These are phyloP conservation scores for Zymoseptoria pseudotritici DNA, from an alignment of 2,329 filamentous ascomycete species.

Conservation along the genomic window DNA sequence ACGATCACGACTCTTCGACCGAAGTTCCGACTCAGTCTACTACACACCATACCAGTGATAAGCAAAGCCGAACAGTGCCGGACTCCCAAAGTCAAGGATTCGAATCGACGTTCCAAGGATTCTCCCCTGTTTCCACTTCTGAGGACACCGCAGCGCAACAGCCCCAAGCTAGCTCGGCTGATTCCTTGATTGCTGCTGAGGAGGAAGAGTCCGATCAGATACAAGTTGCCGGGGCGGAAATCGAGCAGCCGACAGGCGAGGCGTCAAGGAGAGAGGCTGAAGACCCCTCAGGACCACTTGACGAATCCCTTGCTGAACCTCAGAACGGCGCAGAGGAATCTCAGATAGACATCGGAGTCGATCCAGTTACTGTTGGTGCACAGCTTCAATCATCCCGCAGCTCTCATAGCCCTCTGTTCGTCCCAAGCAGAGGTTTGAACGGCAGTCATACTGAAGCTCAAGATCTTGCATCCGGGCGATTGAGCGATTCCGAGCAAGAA, in stretches of 20 bases:
- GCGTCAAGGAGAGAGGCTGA: neutral
- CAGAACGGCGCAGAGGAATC: neutral
- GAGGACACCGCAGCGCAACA: neutral
- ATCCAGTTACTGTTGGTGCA: neutral
- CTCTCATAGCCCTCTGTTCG: neutral
- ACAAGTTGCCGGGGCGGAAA: neutral
- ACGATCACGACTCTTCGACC: neutral
- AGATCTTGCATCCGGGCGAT: neutral
- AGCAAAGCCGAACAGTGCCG: slow-evolving; percentile 11
- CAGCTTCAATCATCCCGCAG: neutral
- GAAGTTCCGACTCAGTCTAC: slow-evolving; percentile 4
- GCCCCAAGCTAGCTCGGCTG: neutral
- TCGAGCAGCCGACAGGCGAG: neutral
- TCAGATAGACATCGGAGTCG: neutral
- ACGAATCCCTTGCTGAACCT: neutral
- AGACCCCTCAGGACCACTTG: neutral
- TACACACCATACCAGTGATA: slow-evolving; percentile 9
- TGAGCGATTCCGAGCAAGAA: neutral
- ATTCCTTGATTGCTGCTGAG: neutral
- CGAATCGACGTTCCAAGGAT: slow-evolving; percentile 8
- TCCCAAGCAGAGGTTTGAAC: neutral
- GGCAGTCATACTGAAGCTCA: neutral
- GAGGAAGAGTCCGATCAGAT: neutral
- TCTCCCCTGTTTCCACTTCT: slow-evolving; percentile 1
- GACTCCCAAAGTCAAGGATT: slow-evolving; percentile 18